phyloP scores from a whole-genome alignment of 2,329 filamentous ascomycete genomes.

The Boeremia lycopersici region DNA sequence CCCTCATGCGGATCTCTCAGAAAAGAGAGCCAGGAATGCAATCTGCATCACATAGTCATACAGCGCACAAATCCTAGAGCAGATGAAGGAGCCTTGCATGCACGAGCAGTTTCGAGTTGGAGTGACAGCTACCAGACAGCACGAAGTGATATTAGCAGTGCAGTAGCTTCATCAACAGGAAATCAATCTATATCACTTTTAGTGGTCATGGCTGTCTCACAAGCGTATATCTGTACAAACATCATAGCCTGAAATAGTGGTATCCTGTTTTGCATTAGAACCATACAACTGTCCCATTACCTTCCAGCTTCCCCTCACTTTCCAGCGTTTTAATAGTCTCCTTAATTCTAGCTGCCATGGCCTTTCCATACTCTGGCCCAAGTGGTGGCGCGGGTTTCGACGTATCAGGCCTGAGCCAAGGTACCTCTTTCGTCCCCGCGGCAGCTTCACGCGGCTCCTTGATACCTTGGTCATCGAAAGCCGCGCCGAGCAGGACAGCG shows the following conservation, averaged over 20 bases:
- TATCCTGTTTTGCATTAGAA: background rate
- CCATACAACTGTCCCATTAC: slow-evolving; percentile 6
- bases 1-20: too few species aligned
- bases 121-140: too few species aligned
- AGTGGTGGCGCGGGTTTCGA: slow-evolving; percentile 8
- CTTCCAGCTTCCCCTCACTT: background rate
- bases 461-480: slow-evolving; percentile 7
- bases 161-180: background rate
- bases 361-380: slow-evolving; percentile 18
- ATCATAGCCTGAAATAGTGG: background rate
- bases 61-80: too few species aligned
- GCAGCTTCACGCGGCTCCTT: background rate
- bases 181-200: too few species aligned
- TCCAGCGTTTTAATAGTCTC: slow-evolving; percentile 1
- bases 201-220: too few species aligned
- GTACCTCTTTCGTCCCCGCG: slow-evolving; percentile 3
- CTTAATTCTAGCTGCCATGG: slow-evolving; percentile 12
- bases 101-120: too few species aligned
- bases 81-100: too few species aligned
- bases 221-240: too few species aligned
- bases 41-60: too few species aligned
- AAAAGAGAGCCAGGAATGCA: too few species aligned
- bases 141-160: too few species aligned
- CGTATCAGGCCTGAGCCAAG: slow-evolving; percentile 13
- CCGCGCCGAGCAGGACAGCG: slow-evolving; percentile 10